Evolutionary conservation across 371 early-diverging fungal genomes (phyloP).

Genomic region (Actinomucor elegans): DNA sequence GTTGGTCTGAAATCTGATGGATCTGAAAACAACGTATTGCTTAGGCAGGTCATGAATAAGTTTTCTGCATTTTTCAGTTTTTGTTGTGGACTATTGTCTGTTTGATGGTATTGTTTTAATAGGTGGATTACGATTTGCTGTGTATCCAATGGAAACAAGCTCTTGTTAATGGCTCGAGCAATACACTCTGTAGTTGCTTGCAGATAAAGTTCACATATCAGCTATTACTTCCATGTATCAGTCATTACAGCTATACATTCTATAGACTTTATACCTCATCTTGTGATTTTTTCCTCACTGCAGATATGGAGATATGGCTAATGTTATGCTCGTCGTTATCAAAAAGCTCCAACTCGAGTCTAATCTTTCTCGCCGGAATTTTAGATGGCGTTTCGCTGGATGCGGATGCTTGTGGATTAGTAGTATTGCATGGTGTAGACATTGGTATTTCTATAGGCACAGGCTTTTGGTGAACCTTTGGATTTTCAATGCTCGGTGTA

Average conservation of each 20-base stretch:
- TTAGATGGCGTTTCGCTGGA: not conserved
- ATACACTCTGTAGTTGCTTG: conserved; percentile 23
- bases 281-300: conserved; percentile 14
- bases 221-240: conserved; percentile 4
- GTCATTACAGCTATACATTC: not conserved
- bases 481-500: too few relatives aligned
- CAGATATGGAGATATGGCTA: conserved; percentile 22
- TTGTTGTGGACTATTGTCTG: not conserved
- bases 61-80: conserved; percentile 7
- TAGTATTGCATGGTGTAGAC: too few relatives aligned
- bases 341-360: conserved; percentile 7
- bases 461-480: too few relatives aligned
- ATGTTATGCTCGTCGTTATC: conserved; percentile 23
- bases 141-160: conserved; percentile 9
- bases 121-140: conserved; percentile 15
- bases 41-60: conserved; percentile 9
- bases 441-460: too few relatives aligned
- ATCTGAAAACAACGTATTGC: not conserved
- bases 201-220: conserved; percentile 21
- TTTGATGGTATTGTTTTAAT: conserved; percentile 8
- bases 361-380: not conserved
- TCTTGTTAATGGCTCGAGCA: conserved; percentile 10
- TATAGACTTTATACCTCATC: conserved; percentile 11
- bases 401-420: too few relatives aligned
- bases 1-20: too few relatives aligned